Conservation (phyloP, 345 rosid genomes). For the Odontarrhena argentea region DNA sequence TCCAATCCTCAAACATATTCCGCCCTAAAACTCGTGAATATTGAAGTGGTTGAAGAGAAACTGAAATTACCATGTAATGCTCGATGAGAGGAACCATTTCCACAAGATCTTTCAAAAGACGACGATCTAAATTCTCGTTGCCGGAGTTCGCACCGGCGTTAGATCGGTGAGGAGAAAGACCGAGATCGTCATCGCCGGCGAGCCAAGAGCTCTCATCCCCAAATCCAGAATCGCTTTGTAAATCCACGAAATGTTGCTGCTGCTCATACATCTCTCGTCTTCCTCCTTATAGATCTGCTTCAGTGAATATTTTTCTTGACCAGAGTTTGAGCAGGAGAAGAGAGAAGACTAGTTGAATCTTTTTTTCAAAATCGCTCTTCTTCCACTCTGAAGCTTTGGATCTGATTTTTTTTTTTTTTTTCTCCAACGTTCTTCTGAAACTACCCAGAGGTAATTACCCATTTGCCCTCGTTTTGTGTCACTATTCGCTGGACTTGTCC, state of each 20-base stretch:
- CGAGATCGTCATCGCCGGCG: conserved; percentile 50
- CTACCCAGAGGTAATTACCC: conserved; percentile 13
- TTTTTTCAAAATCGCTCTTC: background rate
- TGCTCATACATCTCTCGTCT: conserved; percentile 55
- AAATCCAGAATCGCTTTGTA: conserved; percentile 58
- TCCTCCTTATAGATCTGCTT: conserved; percentile 38
- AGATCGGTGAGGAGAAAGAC: conserved; percentile 53
- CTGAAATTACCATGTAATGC: conserved; percentile 67
- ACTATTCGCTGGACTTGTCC: conserved; percentile 1
- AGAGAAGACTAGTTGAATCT: conserved; percentile 6
- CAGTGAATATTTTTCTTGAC: conserved; percentile 28
- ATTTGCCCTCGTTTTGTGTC: conserved; percentile 29
- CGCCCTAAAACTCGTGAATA: conserved; percentile 1
- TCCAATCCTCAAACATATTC: background rate
- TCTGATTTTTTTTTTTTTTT: conserved; percentile 17
- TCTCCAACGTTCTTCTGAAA: conserved; percentile 42
- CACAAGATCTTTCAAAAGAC: conserved; percentile 81
- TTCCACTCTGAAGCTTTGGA: conserved; percentile 32
- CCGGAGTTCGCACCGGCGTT: conserved; percentile 36
- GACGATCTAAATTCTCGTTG: conserved; percentile 63
- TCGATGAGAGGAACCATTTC: conserved; percentile 91
- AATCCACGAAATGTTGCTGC: conserved; percentile 55
- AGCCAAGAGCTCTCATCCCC: conserved; percentile 75
- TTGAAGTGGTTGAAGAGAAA: background rate
- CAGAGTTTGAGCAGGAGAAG: conserved; percentile 15